Base-by-base conservation (phyloP, 345 rosid genomes). In the Durio zibethinus region DNA sequence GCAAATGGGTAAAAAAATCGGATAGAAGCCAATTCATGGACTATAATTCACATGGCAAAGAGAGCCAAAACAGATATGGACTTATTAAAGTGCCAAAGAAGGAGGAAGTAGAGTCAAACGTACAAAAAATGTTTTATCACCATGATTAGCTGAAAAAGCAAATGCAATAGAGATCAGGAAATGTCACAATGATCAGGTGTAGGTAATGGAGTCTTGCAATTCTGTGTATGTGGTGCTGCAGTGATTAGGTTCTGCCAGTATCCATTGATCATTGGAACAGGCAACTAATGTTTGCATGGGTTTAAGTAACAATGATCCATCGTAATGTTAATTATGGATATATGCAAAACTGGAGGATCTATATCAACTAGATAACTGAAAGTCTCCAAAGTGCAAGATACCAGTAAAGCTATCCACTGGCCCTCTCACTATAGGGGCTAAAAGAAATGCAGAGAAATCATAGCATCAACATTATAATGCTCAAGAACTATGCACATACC, bases 401-500 rank as follows among this genome's bases (percentile, higher is more conserved):
- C 9, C 47, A 43, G 38, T 69, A 69, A 47, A 16, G 35, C 53
- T 45, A 27, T 20, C 75, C 29, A 31, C 50, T 33, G 23, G 18
- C 50, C 53, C 77, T 23, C 20, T 53, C 29, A 25, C 5, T 27
- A 21, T 14, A 14, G 35, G 14, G 43, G 21, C 20, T 0, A 23
- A 42, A 14, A 18, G 12, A 72, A 23, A 33, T 21, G 9, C 0
- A 47, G 8, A 50, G 43, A n/a, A 53, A 27, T 7, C 7, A 47
- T 29, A 33, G 61, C 48, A 18, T 10, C 57, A n/a, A 43, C 9
- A 71, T 36, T 29, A 5, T 20, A 20, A 50, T 31, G 56, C 78
- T 31, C 50, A 80, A 62, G 23, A 56, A 23, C 20, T 12, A 45
- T 25, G 21, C 21, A 72, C 48, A 14, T 83, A 85, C 90, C 85